Base-by-base conservation (phyloP, 2,329 filamentous ascomycete species). In the Rhexocercosporidium sp. region DNA sequence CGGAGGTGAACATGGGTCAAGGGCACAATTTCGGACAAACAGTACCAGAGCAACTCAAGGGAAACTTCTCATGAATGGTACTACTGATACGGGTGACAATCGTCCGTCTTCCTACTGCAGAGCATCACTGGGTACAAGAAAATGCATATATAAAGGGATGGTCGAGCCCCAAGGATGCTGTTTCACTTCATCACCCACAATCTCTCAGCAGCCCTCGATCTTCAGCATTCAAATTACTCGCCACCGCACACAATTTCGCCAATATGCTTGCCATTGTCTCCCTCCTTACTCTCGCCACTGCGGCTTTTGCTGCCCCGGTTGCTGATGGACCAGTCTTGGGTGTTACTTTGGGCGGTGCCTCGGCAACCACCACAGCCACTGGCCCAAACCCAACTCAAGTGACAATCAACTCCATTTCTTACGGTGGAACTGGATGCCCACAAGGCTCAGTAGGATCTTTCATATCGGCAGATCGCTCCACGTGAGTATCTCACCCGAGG, bases 361-460 rank as follows among this genome's bases (percentile, higher is more conserved):
- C 66, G 1, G 46, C 65, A 14, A 68, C 70, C 14, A 71, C 69
- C 27, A 49, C 46, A n/a, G 68, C 77, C 68, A 63, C 59, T 53
- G 69, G 59, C 9, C 77, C 77, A 63, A 71, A 78, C 60, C 75
- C 77, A 70, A 73, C 71, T 59, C 62, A 75, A 57, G 81, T 84
- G 51, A 79, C 76, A 59, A 82, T 83, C 70, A 75, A 78, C 44
- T 77, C 77, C 53, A 77, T 84, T 62, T 79, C 77, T 47, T 83
- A 83, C 73, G 82, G 81, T 69, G 82, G 82, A 69, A 82, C 79
- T 65, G 82, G 82, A 39, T 84, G 82, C 73, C 82, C 82, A 9
- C 78, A 80, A 68, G 79, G 79, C 53, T 79, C 78, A 62, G 78
- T 83, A 67, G 78, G 78, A 72, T 77, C 78, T 56, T 76, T 80